Evolutionary conservation across 306 rosid species (phyloP).

Genomic region (Crotalaria pallida): DNA sequence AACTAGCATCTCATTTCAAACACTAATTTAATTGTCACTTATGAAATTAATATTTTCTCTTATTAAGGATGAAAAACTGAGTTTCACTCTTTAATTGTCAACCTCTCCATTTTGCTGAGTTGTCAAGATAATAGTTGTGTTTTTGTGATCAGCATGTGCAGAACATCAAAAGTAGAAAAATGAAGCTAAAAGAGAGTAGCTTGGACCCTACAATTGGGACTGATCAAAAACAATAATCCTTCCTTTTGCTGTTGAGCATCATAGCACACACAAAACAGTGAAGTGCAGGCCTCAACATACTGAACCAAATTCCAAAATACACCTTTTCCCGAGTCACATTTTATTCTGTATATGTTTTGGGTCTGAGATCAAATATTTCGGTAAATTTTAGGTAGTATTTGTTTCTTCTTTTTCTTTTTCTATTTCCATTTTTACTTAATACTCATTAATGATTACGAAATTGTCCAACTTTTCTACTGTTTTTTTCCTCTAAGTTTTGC

Average conservation of each 20-base stretch:
- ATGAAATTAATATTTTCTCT: not conserved
- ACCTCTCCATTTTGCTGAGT: not conserved
- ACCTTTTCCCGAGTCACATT: not conserved
- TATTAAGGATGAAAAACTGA: not conserved
- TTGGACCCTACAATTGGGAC: not conserved
- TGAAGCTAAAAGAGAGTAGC: slow-evolving; percentile 2
- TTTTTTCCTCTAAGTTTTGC: too few species aligned
- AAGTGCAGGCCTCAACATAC: not conserved
- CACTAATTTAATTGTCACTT: not conserved
- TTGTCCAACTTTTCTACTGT: too few species aligned
- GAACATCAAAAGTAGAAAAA: slow-evolving; percentile 8
- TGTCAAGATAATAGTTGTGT: not conserved
- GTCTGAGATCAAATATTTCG: too few species aligned
- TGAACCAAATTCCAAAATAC: not conserved
- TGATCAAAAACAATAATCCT: not conserved
- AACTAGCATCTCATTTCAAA: not conserved
- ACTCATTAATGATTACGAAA: too few species aligned
- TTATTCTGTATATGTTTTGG: too few species aligned
- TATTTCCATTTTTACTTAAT: too few species aligned
- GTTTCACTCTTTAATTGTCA: not conserved
- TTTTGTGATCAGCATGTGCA: not conserved
- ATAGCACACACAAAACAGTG: not conserved
- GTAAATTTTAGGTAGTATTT: too few species aligned
- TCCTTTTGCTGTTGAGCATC: not conserved
- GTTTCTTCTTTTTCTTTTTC: too few species aligned